Base-by-base conservation (phyloP, 208 protist genomes). In the Vickermania spadyakhi region DNA sequence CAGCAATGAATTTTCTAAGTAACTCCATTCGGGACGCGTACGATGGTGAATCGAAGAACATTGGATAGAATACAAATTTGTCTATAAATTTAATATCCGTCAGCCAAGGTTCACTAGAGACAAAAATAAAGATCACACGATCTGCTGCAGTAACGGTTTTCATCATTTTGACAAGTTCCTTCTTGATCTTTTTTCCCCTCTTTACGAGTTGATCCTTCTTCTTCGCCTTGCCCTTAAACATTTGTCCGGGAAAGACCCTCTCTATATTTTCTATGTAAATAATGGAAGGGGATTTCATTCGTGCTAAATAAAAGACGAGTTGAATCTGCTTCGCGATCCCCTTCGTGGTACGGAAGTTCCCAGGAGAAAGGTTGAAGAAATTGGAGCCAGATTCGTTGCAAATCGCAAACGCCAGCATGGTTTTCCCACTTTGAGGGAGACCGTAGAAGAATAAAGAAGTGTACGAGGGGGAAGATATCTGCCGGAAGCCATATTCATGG, bases 251-350 rank as follows among this genome's bases (percentile, higher is more conserved):
- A 50, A 96, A 96, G 7, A 98, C 75, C 41, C 84, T 81, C 56
- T 98, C 93, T 42, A 93, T 69, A 55, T 87, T 72, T 62, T 96
- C 93, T 27, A 98, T 89, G 79, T 96, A 96, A 58, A 98, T 96
- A 13, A 98, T 75, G 41, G 92, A 93, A 2, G 96, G 96, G 11
- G 75, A 84, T 54, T 71, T 77, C 58, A 92, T 79, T 31, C 84
- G 84, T 0, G 96, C 96, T 0, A 96, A 60, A 68, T 96, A 84
- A 73, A 98, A 97, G 51, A 93, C 79, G 23, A 88, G 71, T 60
- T 90, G 81, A 61, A 97, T 80, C 57, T 91, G 74, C 64, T 84
- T 90, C 25, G 68, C 60, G 3, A 93, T 75, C 13, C 86, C 85
- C 30, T 81, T 86, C 22, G 72, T 75, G 1, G 65, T 77, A 7